phyloP scores from a whole-genome alignment of 257 asterid species.

The Nicotiana noctiflora region DNA sequence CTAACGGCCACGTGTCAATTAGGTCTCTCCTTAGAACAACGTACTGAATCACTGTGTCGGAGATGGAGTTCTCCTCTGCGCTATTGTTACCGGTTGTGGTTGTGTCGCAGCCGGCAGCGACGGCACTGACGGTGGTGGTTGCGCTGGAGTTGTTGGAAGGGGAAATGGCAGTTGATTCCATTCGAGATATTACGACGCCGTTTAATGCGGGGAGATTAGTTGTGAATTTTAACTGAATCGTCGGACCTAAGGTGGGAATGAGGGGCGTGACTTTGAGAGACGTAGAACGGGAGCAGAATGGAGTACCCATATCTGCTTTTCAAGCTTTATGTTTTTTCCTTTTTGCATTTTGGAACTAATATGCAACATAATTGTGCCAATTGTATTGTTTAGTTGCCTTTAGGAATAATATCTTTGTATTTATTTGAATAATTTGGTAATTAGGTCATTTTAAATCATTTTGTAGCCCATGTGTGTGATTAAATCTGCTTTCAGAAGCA shows the following conservation, averaged over 20 bases:
- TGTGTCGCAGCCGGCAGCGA: not conserved
- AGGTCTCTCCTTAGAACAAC: conserved; percentile 85
- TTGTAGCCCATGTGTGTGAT: too few relatives aligned
- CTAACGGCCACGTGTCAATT: conserved; percentile 86
- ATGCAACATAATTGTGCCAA: too few relatives aligned
- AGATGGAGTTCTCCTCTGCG: conserved; percentile 21
- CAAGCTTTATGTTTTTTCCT: not conserved
- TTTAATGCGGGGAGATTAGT: not conserved
- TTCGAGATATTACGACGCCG: not conserved
- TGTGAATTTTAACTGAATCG: not conserved
- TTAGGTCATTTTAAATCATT: too few relatives aligned
- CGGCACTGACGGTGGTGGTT: not conserved
- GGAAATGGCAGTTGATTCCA: not conserved
- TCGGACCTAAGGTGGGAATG: not conserved
- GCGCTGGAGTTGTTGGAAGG: not conserved
- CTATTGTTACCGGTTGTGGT: conserved; percentile 16
- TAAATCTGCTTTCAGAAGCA: too few relatives aligned
- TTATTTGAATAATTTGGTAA: too few relatives aligned
- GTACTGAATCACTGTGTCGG: conserved; percentile 71
- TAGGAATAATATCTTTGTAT: not conserved
- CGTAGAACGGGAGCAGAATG: not conserved
- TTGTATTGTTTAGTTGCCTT: not conserved
- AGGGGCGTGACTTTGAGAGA: not conserved
- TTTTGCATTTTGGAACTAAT: not conserved
- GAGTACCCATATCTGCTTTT: not conserved